Base-by-base conservation (phyloP, 805 yeast genomes). In the Candida gorgasii region DNA sequence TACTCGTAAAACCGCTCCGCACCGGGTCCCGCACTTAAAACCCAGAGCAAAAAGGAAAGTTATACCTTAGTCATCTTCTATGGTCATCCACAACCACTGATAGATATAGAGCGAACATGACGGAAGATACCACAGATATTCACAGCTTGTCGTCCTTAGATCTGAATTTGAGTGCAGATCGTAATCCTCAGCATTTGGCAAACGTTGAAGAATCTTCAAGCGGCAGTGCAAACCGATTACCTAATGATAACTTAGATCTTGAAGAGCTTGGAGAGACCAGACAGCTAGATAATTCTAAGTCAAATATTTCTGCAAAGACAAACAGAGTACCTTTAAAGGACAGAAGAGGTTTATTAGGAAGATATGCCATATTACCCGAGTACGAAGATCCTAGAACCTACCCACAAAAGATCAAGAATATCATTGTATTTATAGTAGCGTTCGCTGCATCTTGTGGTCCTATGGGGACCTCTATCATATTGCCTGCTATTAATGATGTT, bases 391-490 rank as follows among this genome's bases (percentile, higher is more conserved):
- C 96, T 1, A 63, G 89, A 43, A 77, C 76, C 12, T 79, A 83
- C 51, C 82, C 89, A 4, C 44, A 50, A 1, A 45, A 46, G 2
- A 55, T 73, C 42, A 86, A 87, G 54, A 54, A 62, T 38, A 41
- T 72, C n/a, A 68, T 88, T 33, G 85, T 86, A 0, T 65, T 76
- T 24, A 66, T 86, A 12, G 79, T 87, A 37, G 90, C 92, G 0
- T 64, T 77, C 44, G 89, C 90, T 5, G 85, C 90, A 1, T 65
- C 84, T 57, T 75, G 85, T 41, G 96, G 95, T 0, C 95, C 96
- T 5, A 85, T 88, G 93, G 95, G 93, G 9, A 83, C 93, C 1
- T 83, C 93, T 0, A 86, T 88, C 39, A 71, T 88, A 54, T 75
- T 85, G 38, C 96, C 96, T 0, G 92, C 93, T 0, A 76, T 86